Percentiles rank a stretch among this genome's conserved stretches.
These are phyloP conservation scores for Trichosporon asahii DNA, from an alignment of 1,284 basidiomycete genomes.

Conservation along the genomic window DNA sequence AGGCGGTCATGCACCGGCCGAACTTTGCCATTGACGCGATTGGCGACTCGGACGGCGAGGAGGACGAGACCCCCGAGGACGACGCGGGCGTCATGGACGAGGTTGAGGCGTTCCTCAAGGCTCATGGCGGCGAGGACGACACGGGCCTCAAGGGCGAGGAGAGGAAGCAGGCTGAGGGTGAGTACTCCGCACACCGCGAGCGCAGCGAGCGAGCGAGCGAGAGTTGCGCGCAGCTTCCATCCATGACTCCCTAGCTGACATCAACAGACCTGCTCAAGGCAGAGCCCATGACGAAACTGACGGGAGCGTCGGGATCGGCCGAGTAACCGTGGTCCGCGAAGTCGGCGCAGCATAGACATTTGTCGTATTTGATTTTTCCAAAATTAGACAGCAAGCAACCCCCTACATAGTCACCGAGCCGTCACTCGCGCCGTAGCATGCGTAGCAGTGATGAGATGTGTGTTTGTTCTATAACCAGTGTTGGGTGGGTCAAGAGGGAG, in stretches of 20 bases:
- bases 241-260: too few relatives aligned
- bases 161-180: slow-evolving; percentile 60
- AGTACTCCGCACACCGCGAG: slow-evolving; percentile 10
- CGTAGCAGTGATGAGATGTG: slow-evolving; percentile 4
- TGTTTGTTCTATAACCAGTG: not conserved
- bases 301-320: not conserved
- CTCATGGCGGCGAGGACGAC: slow-evolving; percentile 60
- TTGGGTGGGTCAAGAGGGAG: too few relatives aligned
- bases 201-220: not conserved
- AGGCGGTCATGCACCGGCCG: slow-evolving; percentile 80
- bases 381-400: not conserved
- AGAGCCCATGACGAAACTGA: slow-evolving; percentile 32
- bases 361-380: too few relatives aligned
- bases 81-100: slow-evolving; percentile 81
- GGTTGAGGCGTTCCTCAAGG: slow-evolving; percentile 88
- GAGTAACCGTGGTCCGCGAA: not conserved
- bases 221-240: too few relatives aligned
- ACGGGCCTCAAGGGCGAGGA: slow-evolving; percentile 79
- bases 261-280: slow-evolving; percentile 39
- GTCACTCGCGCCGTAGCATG: not conserved
- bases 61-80: slow-evolving; percentile 62
- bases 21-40: slow-evolving; percentile 92
- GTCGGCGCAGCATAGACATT: too few relatives aligned
- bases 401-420: not conserved
- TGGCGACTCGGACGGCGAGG: slow-evolving; percentile 71